Evolutionary conservation across 164 flowering plant species (phyloP), one percentile per base, ranked within the genome.

Genomic region (Macadamia integrifolia): DNA sequence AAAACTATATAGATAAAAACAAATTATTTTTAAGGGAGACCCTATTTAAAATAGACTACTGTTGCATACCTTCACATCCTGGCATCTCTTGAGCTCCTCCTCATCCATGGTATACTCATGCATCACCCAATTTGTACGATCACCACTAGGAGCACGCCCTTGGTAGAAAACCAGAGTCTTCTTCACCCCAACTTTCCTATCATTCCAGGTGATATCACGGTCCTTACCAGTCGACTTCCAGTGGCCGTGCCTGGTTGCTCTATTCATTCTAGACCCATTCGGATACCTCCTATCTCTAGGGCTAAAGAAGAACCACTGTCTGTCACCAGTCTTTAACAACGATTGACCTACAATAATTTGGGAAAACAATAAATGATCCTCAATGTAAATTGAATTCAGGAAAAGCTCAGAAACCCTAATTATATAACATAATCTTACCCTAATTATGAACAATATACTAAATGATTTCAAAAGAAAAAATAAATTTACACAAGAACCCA

Each of bases 181-280:
- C 79, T 92, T 94, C 55, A 83, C 35, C 12, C 99, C 99, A 66
- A 89, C 97, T 1, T 69, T 43, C 10, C 93, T 80, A 9, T 85
- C 75, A 69, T 83, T 84, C 60, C 80, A 81, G 1, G 73, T 67
- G 32, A 94, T 80, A 18, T 12, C 69, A 6, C 99, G 91, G 68
- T 94, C 99, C 69, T 88, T 94, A 10, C 99, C 99, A 11, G 99
- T 94, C 42, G 92, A 91, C 75, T 94, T 94, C 99, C 99, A 94
- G 68, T 90, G 92, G 9, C 99, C 99, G 55, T 80, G 76, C 64
- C 69, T 69, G 11, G 99, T 89, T 6, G 89, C 99, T 53, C 99
- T 74, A 29, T 88, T 94, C 43, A 91, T 80, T 74, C 98, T 85
- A 53, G 75, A 85, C 5, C 89, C 93, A 81, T 90, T 88, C 6